These are phyloP conservation scores for Diaporthe vaccinii DNA, from an alignment of 2,329 filamentous ascomycete genomes.

Conservation along the genomic window DNA sequence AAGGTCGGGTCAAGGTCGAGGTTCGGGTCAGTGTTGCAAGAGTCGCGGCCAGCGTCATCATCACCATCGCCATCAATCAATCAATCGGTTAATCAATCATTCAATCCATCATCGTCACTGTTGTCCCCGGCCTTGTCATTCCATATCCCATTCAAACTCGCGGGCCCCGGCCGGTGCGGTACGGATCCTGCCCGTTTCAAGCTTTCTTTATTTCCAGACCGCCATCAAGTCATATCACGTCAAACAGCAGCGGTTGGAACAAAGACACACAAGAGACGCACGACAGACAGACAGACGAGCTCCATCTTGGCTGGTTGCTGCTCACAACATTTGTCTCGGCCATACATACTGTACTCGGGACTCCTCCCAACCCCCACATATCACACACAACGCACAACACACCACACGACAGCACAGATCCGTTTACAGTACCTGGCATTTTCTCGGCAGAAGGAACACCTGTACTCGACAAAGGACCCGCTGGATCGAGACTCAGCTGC, in stretches of 20 bases:
- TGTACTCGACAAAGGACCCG: not conserved
- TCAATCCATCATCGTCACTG: not conserved
- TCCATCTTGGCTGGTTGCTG: constrained; percentile 11
- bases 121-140: not conserved
- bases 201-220: constrained; percentile 23
- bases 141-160: constrained; percentile 4
- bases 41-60: not conserved
- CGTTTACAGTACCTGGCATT: not conserved
- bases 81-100: not conserved
- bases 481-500: not conserved
- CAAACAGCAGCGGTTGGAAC: constrained; percentile 7
- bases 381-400: not conserved
- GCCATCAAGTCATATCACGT: constrained; percentile 24
- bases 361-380: not conserved
- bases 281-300: constrained; percentile 1
- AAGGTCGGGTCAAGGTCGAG: not conserved
- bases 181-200: constrained; percentile 31
- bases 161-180: constrained; percentile 18
- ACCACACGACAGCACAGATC: not conserved
- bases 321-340: not conserved
- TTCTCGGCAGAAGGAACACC: not conserved
- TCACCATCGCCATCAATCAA: not conserved
- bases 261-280: not conserved
- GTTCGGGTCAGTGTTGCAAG: not conserved
- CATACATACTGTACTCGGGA: not conserved